phyloP scores from a whole-genome alignment of 306 rosid genomes.

The Medicago arabica region DNA sequence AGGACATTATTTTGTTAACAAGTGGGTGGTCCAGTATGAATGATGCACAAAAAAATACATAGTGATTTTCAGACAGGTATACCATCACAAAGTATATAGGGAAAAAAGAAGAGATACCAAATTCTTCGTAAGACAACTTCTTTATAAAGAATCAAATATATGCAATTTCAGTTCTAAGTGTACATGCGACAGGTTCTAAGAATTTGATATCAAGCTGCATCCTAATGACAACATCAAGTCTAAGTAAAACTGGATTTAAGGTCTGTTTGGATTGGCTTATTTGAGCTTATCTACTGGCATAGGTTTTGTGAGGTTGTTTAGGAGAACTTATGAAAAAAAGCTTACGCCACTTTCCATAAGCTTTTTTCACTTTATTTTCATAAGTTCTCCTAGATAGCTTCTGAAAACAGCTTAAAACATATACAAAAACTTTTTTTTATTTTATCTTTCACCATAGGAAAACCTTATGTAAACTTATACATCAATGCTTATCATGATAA shows the following conservation, averaged over 20 bases:
- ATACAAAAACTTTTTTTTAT: no score
- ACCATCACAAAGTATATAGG: not conserved
- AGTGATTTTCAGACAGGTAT: not conserved
- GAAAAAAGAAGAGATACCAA: not conserved
- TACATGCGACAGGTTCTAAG: not conserved
- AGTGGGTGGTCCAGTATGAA: not conserved
- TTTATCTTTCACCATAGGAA: no score
- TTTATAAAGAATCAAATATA: not conserved
- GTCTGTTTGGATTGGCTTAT: no score
- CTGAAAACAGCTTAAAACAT: no score
- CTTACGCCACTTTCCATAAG: no score
- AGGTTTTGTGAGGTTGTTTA: no score
- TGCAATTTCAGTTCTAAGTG: constrained; percentile 7
- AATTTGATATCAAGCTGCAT: not conserved
- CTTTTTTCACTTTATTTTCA: no score
- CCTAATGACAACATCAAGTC: not conserved
- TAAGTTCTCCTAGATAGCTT: no score
- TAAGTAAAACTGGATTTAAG: not conserved
- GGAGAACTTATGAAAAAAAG: no score
- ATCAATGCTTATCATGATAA: no score
- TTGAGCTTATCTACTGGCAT: no score
- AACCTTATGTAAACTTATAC: no score
- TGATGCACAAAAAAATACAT: not conserved
- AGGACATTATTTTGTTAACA: constrained; percentile 1
- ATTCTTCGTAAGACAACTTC: not conserved